Conservation (phyloP, 2,329 filamentous ascomycete genomes). For the Geoglossum cookeanum region DNA sequence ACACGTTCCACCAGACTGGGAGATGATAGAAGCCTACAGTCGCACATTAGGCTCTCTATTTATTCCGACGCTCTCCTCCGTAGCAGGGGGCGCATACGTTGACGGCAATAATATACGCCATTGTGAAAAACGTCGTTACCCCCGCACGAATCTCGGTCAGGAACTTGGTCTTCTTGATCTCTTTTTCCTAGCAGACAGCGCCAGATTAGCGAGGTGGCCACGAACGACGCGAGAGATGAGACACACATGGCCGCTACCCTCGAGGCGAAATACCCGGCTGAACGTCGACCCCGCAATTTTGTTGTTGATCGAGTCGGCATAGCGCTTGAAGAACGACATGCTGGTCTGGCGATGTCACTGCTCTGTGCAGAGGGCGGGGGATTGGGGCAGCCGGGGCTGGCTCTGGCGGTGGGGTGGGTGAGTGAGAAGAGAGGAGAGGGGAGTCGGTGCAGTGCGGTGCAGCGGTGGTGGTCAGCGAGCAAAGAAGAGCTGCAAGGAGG, state of each 20-base stretch:
- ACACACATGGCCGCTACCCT: conserved; percentile 66
- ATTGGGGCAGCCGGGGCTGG: background rate
- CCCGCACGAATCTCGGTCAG: conserved; percentile 72
- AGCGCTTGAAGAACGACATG: background rate
- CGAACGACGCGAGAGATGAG: conserved; percentile 1
- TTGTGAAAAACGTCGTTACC: conserved; percentile 59
- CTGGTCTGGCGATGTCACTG: background rate
- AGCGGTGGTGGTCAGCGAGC: no score
- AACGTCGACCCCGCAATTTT: background rate
- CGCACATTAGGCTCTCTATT: no score
- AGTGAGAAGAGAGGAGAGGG: background rate
- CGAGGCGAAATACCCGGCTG: conserved; percentile 43
- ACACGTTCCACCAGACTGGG: conserved; percentile 56
- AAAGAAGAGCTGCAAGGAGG: background rate
- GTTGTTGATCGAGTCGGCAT: background rate
- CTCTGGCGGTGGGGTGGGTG: background rate
- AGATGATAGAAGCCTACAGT: conserved; percentile 46
- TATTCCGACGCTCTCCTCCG: no score
- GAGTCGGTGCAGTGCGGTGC: no score
- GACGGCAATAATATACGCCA: conserved; percentile 50
- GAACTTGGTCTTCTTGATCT: conserved; percentile 58
- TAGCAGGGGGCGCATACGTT: conserved; percentile 18
- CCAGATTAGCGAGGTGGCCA: conserved; percentile 4
- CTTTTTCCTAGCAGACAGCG: conserved; percentile 32
- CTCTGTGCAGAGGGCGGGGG: no score